Percentiles rank a stretch among this genome's conserved stretches.
phyloP scores from a whole-genome alignment of 179 eudicot species.

The Corrigiola litoralis region DNA sequence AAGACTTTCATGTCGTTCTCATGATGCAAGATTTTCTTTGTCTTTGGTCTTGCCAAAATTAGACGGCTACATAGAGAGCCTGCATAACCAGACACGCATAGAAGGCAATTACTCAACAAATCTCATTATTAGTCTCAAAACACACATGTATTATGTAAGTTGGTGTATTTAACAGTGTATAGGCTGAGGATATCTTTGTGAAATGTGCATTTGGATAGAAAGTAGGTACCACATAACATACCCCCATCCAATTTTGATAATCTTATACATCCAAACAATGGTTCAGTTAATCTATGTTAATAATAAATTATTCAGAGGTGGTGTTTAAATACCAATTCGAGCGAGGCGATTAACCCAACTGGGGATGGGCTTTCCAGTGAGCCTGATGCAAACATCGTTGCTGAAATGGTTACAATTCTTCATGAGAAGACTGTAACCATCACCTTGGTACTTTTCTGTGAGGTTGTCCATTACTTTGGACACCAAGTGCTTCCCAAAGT shows the following conservation, averaged over 20 bases:
- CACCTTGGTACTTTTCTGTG: neutral
- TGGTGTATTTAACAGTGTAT: too few species aligned
- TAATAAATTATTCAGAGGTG: neutral
- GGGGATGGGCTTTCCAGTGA: constrained; percentile 5
- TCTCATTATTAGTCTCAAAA: too few species aligned
- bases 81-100: neutral
- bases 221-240: too few species aligned
- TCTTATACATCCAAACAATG: neutral
- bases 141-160: too few species aligned
- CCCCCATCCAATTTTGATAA: neutral
- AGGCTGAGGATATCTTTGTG: too few species aligned
- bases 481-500: neutral
- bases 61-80: constrained; percentile 3
- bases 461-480: neutral
- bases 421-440: neutral
- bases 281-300: neutral
- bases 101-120: too few species aligned
- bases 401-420: constrained; percentile 13
- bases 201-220: too few species aligned
- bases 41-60: neutral
- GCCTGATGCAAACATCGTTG: neutral
- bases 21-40: neutral
- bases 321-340: neutral
- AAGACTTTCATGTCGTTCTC: neutral
- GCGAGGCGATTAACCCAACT: constrained; percentile 11